Conservation (phyloP, 176 grass and related monocot genomes). For the Triticum dicoccoides region DNA sequence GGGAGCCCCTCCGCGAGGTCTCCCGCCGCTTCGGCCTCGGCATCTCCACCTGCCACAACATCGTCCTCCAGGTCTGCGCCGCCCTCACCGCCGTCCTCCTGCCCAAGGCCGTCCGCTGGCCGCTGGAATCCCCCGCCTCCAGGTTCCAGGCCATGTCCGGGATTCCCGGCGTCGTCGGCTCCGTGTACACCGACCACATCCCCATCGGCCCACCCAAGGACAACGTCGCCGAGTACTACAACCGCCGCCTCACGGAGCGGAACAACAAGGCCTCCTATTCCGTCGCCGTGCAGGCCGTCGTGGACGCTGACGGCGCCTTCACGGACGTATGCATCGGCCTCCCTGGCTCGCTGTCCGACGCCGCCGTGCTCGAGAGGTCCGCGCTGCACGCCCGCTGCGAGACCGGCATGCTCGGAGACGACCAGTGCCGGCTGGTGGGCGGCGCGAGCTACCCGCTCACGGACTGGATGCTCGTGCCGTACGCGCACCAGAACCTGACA, state of each 20-base stretch:
- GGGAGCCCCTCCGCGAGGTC: constrained; percentile 63
- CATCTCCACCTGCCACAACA: constrained; percentile 85
- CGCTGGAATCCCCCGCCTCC: not conserved
- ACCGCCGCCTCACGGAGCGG: constrained; percentile 68
- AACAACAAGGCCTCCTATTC: constrained; percentile 78
- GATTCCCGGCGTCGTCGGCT: constrained; percentile 52
- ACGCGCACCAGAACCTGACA: constrained; percentile 61
- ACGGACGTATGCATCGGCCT: constrained; percentile 62
- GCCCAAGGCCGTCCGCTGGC: constrained; percentile 53
- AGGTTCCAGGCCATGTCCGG: constrained; percentile 42
- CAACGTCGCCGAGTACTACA: constrained; percentile 55
- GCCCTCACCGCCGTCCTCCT: constrained; percentile 55
- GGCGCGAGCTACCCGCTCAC: constrained; percentile 50
- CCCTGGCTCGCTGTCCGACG: constrained; percentile 63
- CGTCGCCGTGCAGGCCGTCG: constrained; percentile 61
- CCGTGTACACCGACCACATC: constrained; percentile 62
- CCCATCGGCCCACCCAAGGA: constrained; percentile 61
- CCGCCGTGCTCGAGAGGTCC: constrained; percentile 51
- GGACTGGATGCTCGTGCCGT: constrained; percentile 80
- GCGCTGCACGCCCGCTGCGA: constrained; percentile 30
- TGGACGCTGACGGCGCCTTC: constrained; percentile 55
- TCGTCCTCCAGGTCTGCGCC: constrained; percentile 68
- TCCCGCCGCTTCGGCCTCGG: constrained; percentile 72
- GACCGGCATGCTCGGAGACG: constrained; percentile 22
- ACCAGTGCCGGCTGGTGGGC: constrained; percentile 45